These are phyloP conservation scores for Pseudocercospora fuligena DNA, from an alignment of 2,329 filamentous ascomycete genomes.

Conservation along the genomic window DNA sequence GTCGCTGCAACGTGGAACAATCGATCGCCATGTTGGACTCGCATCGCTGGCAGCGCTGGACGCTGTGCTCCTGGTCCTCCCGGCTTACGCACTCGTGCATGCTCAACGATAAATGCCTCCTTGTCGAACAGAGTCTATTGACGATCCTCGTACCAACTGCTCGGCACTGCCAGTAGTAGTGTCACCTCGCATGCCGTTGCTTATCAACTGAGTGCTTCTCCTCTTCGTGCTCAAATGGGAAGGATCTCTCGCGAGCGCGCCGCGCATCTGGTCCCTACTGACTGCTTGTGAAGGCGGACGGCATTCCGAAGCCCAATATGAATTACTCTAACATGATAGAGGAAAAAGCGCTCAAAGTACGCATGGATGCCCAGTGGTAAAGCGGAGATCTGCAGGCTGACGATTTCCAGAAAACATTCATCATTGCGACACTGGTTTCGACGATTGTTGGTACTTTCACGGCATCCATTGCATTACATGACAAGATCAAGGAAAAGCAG, in stretches of 20 bases:
- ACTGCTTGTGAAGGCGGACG: conserved; percentile 18
- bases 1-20: conserved; percentile 16
- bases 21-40: conserved; percentile 17
- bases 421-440: conserved; percentile 50
- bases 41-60: conserved; percentile 8
- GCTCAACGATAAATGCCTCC: conserved; percentile 14
- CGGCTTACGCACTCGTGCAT: conserved; percentile 16
- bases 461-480: conserved; percentile 50
- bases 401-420: conserved; percentile 46
- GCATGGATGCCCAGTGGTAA: neutral
- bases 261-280: conserved; percentile 14
- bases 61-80: conserved; percentile 13
- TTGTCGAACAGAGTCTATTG: conserved; percentile 5
- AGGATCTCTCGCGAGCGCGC: conserved; percentile 16
- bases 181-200: conserved; percentile 10
- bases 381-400: neutral
- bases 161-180: conserved; percentile 2
- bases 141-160: conserved; percentile 7
- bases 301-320: conserved; percentile 40
- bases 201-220: conserved; percentile 7
- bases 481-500: conserved; percentile 42
- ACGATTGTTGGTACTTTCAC: conserved; percentile 53
- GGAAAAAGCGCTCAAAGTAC: conserved; percentile 50
- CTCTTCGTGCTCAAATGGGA: conserved; percentile 17
- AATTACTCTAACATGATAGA: conserved; percentile 53